Base-by-base conservation (phyloP, 441 rosid species). In the Aleurites moluccanus region DNA sequence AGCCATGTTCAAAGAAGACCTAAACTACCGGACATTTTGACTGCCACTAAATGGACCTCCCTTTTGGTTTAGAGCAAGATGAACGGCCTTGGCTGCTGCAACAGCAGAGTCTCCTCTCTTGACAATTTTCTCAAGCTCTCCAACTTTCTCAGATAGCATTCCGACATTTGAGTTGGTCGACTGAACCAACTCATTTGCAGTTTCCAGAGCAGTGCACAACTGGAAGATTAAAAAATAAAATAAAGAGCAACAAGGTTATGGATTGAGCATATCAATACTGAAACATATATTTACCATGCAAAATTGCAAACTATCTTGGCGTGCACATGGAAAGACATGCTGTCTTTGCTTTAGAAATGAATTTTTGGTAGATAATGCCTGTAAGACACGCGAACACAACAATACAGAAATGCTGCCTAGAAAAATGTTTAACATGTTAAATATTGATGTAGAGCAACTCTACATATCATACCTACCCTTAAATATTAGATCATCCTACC, bases 61-160 rank as follows among this genome's bases (percentile, higher is more conserved):
- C 77, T 84, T 84, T 67, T 59, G 83, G 72, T 77, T 82, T 61
- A 83, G 79, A 74, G 80, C 77, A 62, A 81, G 64, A 63, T 83
- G 84, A 67, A 85, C 77, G 18, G 83, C 77, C 80, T 88, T 92
- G 74, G 93, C 91, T 3, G 88, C 84, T 57, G 92, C 89, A 13
- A 87, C 87, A 18, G 91, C 88, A 25, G 96, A 82, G 82, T 95
- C 97, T 69, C 92, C 98, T 72, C 86, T 85, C 83, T 86, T 86
- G 67, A 95, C 80, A 60, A 92, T 77, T 80, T 80, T 88, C 87
- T 92, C 94, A 20, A 95, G 90, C 84, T 87, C 87, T 57, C 72
- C 86, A 62, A 88, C 90, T 80, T 84, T 89, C 66, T 87, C 95
- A 15, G 84, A 84, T 64, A 93, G 77, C 83, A 76, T 67, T 70